Evolutionary conservation across 2,329 filamentous ascomycete genomes (phyloP).

Genomic region (Chrysoporthe puriensis): DNA sequence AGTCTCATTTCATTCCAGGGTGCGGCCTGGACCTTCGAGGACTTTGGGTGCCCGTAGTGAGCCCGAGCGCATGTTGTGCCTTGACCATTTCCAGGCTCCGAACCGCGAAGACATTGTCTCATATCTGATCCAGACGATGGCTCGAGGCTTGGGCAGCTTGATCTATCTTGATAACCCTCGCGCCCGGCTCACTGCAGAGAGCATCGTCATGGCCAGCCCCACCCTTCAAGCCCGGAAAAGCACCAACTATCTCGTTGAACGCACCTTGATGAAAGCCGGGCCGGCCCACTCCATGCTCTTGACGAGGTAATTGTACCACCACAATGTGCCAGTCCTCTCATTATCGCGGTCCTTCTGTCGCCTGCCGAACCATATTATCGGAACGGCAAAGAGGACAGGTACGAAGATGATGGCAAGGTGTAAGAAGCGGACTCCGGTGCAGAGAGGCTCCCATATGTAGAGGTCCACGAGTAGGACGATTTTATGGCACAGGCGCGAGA

Average conservation of each 20-base stretch:
- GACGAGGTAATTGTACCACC: conserved; percentile 94
- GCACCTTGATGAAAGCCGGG: conserved; percentile 94
- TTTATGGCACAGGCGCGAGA: conserved; percentile 60
- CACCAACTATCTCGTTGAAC: conserved; percentile 15
- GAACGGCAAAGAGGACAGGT: conserved; percentile 81
- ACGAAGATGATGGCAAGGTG: conserved; percentile 89
- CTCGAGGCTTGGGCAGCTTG: too few relatives aligned
- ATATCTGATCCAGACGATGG: too few relatives aligned
- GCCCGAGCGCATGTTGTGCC: too few relatives aligned
- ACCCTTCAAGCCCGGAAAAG: not conserved
- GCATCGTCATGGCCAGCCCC: not conserved
- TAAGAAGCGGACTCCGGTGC: conserved; percentile 84
- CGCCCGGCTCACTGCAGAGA: too few relatives aligned
- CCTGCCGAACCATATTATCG: conserved; percentile 77
- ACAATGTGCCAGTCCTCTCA: conserved; percentile 80
- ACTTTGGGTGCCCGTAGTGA: too few relatives aligned
- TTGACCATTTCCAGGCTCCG: too few relatives aligned
- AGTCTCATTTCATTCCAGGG: too few relatives aligned
- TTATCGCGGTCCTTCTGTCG: conserved; percentile 67
- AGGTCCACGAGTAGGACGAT: conserved; percentile 70
- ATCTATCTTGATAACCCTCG: too few relatives aligned
- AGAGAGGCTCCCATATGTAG: conserved; percentile 82
- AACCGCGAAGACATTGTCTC: too few relatives aligned
- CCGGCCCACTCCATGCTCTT: conserved; percentile 89
- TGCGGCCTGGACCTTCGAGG: too few relatives aligned